phyloP scores from a whole-genome alignment of 1,284 basidiomycete species.

The Xanthoconium separans region DNA sequence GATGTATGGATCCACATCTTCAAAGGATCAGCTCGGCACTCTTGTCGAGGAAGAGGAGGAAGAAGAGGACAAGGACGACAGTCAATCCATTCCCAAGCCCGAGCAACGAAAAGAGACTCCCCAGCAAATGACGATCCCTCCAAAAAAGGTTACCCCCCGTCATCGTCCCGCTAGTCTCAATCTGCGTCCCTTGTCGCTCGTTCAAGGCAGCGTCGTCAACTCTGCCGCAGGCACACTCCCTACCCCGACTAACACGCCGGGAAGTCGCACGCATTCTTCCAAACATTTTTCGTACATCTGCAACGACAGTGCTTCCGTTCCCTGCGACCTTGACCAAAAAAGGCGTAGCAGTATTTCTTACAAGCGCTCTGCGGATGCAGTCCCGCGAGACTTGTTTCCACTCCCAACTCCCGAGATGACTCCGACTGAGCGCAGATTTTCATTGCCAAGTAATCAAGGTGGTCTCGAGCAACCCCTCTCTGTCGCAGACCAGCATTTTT shows the following conservation, averaged over 20 bases:
- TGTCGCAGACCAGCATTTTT: constrained; percentile 74
- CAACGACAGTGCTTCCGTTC: constrained; percentile 6
- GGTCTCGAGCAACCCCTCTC: constrained; percentile 49
- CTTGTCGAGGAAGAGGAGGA: constrained; percentile 81
- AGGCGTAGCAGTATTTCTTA: constrained; percentile 71
- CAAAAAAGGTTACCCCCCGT: constrained; percentile 40
- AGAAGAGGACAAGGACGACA: constrained; percentile 69
- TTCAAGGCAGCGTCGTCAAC: constrained; percentile 45
- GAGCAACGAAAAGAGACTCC: constrained; percentile 12
- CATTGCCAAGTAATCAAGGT: constrained; percentile 36
- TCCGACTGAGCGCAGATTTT: constrained; percentile 54
- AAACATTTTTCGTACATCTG: constrained; percentile 21
- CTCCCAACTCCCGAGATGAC: constrained; percentile 74
- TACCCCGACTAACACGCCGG: constrained; percentile 54
- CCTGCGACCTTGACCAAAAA: constrained; percentile 16
- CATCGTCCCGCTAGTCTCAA: constrained; percentile 63
- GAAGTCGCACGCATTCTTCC: constrained; percentile 32
- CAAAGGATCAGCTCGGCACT: constrained; percentile 74
- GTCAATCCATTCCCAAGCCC: constrained; percentile 13
- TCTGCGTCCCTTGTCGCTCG: constrained; percentile 69
- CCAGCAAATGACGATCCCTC: constrained; percentile 8
- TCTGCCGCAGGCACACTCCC: constrained; percentile 43
- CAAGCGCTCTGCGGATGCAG: constrained; percentile 48
- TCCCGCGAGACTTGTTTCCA: constrained; percentile 41
- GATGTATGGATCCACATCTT: constrained; percentile 54